Base-by-base conservation (phyloP, 257 asterid species). In the Plantago elongata region DNA sequence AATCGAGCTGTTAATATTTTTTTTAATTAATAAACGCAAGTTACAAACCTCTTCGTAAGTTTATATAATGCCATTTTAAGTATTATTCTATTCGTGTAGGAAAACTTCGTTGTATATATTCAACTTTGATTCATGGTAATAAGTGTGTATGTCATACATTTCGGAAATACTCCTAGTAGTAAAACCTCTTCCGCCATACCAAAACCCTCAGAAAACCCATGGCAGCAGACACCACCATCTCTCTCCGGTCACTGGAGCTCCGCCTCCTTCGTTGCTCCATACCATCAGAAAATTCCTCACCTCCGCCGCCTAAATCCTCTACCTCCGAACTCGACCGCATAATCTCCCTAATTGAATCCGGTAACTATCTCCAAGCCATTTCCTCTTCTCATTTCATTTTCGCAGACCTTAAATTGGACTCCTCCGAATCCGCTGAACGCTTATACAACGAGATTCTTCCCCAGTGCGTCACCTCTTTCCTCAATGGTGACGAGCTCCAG, bases 391-490 rank as follows among this genome's bases (percentile, higher is more conserved):
- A 63, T 65, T 45, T 75, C 50, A 63, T 85, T 11, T 89, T 93
- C 54, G 58, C 85, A 44, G 38, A 16, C 66, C 72, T 76, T 65
- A 67, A 45, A 49, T 64, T 45, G 13, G 13, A 45, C 11, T 9
- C 11, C 13, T 51, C 54, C 68, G 72, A 62, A 75, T 83, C 90
- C 2, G 84, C 96, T 43, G 63, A 72, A 5, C n/a, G 4, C 10
- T 93, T 87, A 81, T 89, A 83, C 78, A 60, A 81, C 40, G 82
- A 81, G 68, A 73, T 57, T 43, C 83, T 89, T 14, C 84, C 89
- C 14, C 71, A 69, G 8, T 79, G 83, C 67, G 78, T 87, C 42
- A 72, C 68, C 71, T 77, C 76, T 62, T 84, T 85, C 67, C 10
- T 83, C 45, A 62, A 67, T 48, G 64, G 13, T 9, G 57, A 11